Base-by-base conservation (phyloP, 257 asterid species). In the Penstemon barbatus region DNA sequence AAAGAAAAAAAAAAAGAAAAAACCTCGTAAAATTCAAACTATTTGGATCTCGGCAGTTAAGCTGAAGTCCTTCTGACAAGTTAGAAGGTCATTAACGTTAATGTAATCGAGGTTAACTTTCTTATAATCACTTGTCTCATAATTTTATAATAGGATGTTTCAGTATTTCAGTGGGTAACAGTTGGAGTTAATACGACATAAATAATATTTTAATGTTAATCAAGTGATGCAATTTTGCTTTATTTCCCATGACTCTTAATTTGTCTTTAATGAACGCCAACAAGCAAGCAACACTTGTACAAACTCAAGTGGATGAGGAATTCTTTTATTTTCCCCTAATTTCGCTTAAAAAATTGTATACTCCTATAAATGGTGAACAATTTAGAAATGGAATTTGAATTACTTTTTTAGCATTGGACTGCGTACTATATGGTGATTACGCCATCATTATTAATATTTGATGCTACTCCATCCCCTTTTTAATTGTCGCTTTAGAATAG, bases 131-230 rank as follows among this genome's bases (percentile, higher is more conserved):
- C 73, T 69, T 66, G 69, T 46, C 39, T n/a, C 36, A 12, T 42
- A 45, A 15, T 41, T 41, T 58, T 66, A 13, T 67, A 44, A 12
- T 11, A 3, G 11, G 42, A 40, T 66, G n/a, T 45, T 46, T 66
- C 57, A 8, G 49, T 65, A 37, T 25, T 1, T 66, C 15, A 13
- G 61, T 71, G 69, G 68, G 68, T 18, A 61, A 61, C 71, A 57
- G 63, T 46, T 57, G 66, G 73, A 48, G 54, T 62, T 78, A 74
- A 75, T 10, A 46, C 43, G 68, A 61, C 37, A 44, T 52, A 41
- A 42, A 57, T 13, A 5, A 25, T 67, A 45, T 38, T 65, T 12
- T 40, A 57, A 33, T 57, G 57, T 59, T 49, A 69, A 63, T 61
- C n/a, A 74, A 60, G 58, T 69, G 42, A 65, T 58, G 60, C 63